phyloP scores from a whole-genome alignment of 1,139 yeast species.

The Geotrichum macrosporum region DNA sequence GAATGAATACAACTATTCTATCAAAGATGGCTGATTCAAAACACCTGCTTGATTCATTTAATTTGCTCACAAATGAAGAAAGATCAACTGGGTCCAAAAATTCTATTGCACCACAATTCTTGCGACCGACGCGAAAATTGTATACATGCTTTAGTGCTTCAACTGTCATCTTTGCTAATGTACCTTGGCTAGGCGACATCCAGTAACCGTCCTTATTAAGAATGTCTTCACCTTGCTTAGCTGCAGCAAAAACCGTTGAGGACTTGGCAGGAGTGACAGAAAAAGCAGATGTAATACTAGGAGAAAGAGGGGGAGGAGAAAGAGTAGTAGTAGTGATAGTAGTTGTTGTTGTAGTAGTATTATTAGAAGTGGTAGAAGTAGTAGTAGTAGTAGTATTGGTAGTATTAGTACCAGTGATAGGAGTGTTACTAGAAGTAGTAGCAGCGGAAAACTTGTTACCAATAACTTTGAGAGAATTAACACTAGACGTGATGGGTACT shows the following conservation, averaged over 20 bases:
- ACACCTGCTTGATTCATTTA: too few relatives aligned
- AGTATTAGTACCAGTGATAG: too few relatives aligned
- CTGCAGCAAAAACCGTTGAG: constrained; percentile 1
- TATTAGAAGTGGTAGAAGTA: too few relatives aligned
- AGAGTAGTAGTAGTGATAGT: too few relatives aligned
- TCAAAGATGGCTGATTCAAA: constrained; percentile 66
- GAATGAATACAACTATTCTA: constrained; percentile 55
- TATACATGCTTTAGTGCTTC: constrained; percentile 61
- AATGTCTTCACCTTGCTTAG: constrained; percentile 39
- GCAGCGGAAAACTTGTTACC: too few relatives aligned
- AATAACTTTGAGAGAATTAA: too few relatives aligned
- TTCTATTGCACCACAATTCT: constrained; percentile 69
- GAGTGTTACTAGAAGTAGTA: too few relatives aligned
- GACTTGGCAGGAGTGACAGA: constrained; percentile 1
- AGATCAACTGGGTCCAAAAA: constrained; percentile 81
- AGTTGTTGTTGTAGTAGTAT: too few relatives aligned
- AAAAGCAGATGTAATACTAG: too few relatives aligned
- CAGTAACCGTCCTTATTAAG: constrained; percentile 73
- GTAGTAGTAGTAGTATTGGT: too few relatives aligned
- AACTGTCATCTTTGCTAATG: constrained; percentile 55
- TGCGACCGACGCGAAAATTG: constrained; percentile 73
- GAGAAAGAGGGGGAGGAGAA: too few relatives aligned
- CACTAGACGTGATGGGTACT: too few relatives aligned
- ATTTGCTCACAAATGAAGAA: constrained; percentile 52
- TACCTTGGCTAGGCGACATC: constrained; percentile 71